Evolutionary conservation across 2,329 filamentous ascomycete genomes (phyloP), one percentile per base, ranked within the genome.

Genomic region (Rhinocladiella mackenziei): DNA sequence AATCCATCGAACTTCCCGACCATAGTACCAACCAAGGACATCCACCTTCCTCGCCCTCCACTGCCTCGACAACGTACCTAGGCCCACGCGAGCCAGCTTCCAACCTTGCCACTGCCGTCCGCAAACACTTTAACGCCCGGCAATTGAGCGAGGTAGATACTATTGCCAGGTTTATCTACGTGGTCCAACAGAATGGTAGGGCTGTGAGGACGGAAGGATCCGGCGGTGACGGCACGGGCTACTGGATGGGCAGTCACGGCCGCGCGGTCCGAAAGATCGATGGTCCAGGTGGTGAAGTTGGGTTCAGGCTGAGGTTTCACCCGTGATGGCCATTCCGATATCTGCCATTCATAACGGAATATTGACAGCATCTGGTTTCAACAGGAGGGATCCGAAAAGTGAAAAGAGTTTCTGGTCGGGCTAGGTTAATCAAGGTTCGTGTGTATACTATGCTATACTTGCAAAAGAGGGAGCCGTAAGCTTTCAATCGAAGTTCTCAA

Each of bases 101-200:
- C 6, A 20, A 53, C 9, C 62, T 72, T 5, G 67, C 69, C 15
- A 57, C 61, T 14, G 60, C 66, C 0, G 68, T 72, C 18, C 64
- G 69, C 34, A 71, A 69, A 51, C 69, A 72, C 48, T 72, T 72
- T 41, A 72, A 72, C 50, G 68, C 64, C 35, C 66, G 67, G 13
- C 68, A 65, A 5, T 57, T 72, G 7, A 66, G 64, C 30, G 69
- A 72, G 55, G 68, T 69, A 42, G 69, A 72, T 49, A 65, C 66
- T 2, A 69, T 72, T 47, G 69, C 69, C n/a, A 56, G 65, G 45
- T 72, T 72, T 49, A 49, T 70, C 41, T 72, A 72, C 52, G 70
- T 70, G 31, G 68, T 71, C n/a, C 65, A 66, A n/a, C 67, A 72
- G 50, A 66, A 53, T 13, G 47, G 45, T 15, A 19, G 41, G 5